A percentile compares a stretch with the other conserved stretches of the same genome.
These are phyloP conservation scores for Haplosporangium sp. DNA, from an alignment of 371 early-diverging fungal species.

Conservation along the genomic window DNA sequence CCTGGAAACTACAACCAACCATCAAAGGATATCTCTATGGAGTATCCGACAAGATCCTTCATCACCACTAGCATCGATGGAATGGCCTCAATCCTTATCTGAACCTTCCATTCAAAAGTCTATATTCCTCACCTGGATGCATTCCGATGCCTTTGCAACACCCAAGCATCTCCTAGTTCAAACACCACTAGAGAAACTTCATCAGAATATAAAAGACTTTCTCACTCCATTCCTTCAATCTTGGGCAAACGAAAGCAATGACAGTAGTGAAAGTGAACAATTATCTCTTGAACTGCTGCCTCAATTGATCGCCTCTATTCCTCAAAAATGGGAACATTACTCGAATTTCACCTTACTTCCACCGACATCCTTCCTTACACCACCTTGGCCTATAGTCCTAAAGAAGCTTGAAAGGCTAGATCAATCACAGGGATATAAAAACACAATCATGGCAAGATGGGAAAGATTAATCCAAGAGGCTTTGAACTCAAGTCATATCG, in stretches of 20 bases:
- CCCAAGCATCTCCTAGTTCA: slow-evolving; percentile 47
- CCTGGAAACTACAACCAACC: not conserved
- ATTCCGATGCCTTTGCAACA: slow-evolving; percentile 18
- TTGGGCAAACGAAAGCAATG: slow-evolving; percentile 10
- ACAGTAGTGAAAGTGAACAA: not conserved
- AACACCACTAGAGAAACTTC: slow-evolving; percentile 48
- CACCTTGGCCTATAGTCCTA: slow-evolving; percentile 42
- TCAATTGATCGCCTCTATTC: slow-evolving; percentile 34
- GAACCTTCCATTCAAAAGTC: slow-evolving; percentile 21
- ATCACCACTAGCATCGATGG: slow-evolving; percentile 6
- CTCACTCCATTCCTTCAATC: slow-evolving; percentile 25
- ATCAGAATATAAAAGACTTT: slow-evolving; percentile 15
- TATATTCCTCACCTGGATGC: slow-evolving; percentile 23
- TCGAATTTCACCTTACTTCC: slow-evolving; percentile 54
- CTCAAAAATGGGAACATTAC: slow-evolving; percentile 59
- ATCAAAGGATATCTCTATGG: slow-evolving; percentile 5
- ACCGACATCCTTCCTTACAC: slow-evolving; percentile 32
- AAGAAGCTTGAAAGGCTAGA: slow-evolving; percentile 17
- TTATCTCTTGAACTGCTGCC: slow-evolving; percentile 12
- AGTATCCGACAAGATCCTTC: slow-evolving; percentile 7
- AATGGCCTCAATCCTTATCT: slow-evolving; percentile 18
- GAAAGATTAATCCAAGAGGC: slow-evolving; percentile 29
- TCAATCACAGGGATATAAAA: not conserved
- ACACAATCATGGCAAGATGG: slow-evolving; percentile 18
- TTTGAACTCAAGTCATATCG: slow-evolving; percentile 48